Evolutionary conservation across 805 yeast species (phyloP), one percentile per base, ranked within the genome.

Genomic region (Starmera quercuum): DNA sequence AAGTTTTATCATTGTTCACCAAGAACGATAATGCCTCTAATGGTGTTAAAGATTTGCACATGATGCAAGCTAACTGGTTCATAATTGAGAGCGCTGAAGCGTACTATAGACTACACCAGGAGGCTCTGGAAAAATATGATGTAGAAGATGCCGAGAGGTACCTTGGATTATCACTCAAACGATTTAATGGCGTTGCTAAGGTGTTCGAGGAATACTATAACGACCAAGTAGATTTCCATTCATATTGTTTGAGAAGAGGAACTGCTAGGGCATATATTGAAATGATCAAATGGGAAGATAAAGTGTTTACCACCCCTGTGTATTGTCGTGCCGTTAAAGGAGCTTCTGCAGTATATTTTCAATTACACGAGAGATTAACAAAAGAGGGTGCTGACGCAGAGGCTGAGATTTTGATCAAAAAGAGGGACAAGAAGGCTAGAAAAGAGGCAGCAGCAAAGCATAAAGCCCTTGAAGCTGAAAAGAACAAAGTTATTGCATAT

Each of bases 191-290:
- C 3, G 68, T 87, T 30, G 63, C 75, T 32, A 75, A 75, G 39
- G 72, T 83, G 20, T 87, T 77, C 58, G 68, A 75, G 29, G 82
- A 76, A 34, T 87, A 77, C 59, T 73, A 66, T 51, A 74, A 73
- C 41, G 98, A 92, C 53, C 97, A 92, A 62, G 70, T 82, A 42
- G 99, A 92, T 56, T 92, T 90, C 78, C 97, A 92, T 55, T 79
- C 83, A 30, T 92, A 85, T 56, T 83, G 95, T 53, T 74, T 84
- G 68, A 75, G 96, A 59, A 77, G 82, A 46, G 97, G 97, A 16
- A 85, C 97, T 6, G 79, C 90, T 18, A 72, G 95, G 42, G 79
- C 90, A 7, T 92, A 90, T 53, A 46, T 83, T 20, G 78, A 77
- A 14, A 74, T 84, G 73, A 45, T 88, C 32, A 57, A 65, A 31